Base-by-base conservation (phyloP, 139 green algal genomes). In the Bryopsis sp. region DNA sequence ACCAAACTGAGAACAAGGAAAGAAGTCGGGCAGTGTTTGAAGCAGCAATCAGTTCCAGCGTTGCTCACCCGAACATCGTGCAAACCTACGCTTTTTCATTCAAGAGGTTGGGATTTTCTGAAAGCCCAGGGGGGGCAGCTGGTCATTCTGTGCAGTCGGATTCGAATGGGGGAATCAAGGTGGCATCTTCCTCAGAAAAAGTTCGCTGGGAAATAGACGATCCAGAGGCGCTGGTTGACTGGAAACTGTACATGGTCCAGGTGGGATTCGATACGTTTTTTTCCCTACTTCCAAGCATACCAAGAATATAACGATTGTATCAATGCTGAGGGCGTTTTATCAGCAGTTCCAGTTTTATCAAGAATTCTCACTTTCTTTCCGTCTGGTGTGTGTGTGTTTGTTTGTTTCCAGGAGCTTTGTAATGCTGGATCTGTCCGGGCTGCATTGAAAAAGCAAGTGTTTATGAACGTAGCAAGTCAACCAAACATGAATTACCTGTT, bases 171-270 rank as follows among this genome's bases (percentile, higher is more conserved):
- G n/a, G n/a, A n/a, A n/a, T n/a, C n/a, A n/a, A n/a, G n/a, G n/a
- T n/a, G n/a, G n/a, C n/a, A n/a, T n/a, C n/a, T n/a, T n/a, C n/a
- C n/a, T n/a, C n/a, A n/a, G n/a, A n/a, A n/a, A n/a, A n/a, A n/a
- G n/a, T n/a, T n/a, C n/a, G n/a, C n/a, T n/a, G n/a, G n/a, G n/a
- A n/a, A n/a, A n/a, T n/a, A n/a, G n/a, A n/a, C n/a, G n/a, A n/a
- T n/a, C n/a, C n/a, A 37, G 36, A 32, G 29, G 64, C 38, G 7
- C 8, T 71, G 6, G 64, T 71, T 33, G 78, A 83, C 47, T 83
- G 67, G 63, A 83, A 83, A 68, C 73, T 83, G 62, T 83, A 81
- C 50, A 54, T 83, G 2, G 75, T 83, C 36, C 77, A n/a, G n/a
- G n/a, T n/a, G n/a, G n/a, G n/a, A n/a, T n/a, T n/a, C n/a, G n/a